Percentiles rank a stretch among this genome's conserved stretches.
phyloP scores from a whole-genome alignment of 768 basidiomycete genomes.

The Leccinum subgranulosum region DNA sequence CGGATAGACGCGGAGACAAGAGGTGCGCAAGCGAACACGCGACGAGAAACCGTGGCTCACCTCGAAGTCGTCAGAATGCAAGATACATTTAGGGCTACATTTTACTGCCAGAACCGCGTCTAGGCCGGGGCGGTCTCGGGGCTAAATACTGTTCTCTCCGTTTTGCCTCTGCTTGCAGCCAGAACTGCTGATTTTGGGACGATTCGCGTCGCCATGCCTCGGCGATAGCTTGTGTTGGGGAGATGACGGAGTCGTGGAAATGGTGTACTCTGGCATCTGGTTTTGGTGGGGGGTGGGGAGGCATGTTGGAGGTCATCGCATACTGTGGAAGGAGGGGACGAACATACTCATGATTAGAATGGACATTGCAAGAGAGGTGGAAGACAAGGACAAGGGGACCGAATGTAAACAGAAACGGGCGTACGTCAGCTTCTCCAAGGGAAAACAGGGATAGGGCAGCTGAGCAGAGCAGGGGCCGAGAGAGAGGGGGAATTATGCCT shows the following conservation, averaged over 20 bases:
- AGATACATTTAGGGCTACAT: conserved; percentile 38
- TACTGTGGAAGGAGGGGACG: conserved; percentile 22
- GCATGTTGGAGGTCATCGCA: conserved; percentile 37
- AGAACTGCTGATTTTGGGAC: conserved; percentile 54
- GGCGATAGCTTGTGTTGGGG: conserved; percentile 63
- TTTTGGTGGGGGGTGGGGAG: conserved; percentile 26
- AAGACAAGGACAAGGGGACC: conserved; percentile 18
- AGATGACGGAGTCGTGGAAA: conserved; percentile 30
- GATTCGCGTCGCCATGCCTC: conserved; percentile 67
- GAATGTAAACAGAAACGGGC: conserved; percentile 31
- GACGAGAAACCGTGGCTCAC: conserved; percentile 10
- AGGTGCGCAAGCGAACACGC: background rate
- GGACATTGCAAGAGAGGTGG: background rate
- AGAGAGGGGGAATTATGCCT: conserved; percentile 14
- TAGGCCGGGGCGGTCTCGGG: conserved; percentile 33
- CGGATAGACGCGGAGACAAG: background rate
- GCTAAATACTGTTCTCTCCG: conserved; percentile 43
- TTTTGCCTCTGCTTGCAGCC: conserved; percentile 55
- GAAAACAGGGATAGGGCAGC: conserved; percentile 22
- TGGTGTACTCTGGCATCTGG: conserved; percentile 32
- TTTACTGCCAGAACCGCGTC: conserved; percentile 45
- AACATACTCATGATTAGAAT: conserved; percentile 33
- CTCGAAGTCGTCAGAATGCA: conserved; percentile 11
- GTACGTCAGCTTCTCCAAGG: conserved; percentile 34
- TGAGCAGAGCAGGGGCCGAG: conserved; percentile 29